Base-by-base conservation (phyloP, 192 early-diverging fungal species). In the Mycoemilia scoparia region DNA sequence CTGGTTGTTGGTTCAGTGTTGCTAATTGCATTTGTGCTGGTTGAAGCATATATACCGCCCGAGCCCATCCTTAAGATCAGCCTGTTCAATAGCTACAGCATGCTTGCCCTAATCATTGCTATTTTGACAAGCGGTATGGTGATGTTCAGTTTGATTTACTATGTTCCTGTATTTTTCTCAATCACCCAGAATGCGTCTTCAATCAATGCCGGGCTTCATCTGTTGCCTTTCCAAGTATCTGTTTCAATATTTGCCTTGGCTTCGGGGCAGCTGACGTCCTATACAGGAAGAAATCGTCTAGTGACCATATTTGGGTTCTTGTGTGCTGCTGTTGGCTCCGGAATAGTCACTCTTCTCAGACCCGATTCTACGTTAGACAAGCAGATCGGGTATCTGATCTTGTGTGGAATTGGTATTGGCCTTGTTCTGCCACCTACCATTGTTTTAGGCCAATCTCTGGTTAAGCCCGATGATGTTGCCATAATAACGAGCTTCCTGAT, bases 151-250 rank as follows among this genome's bases (percentile, higher is more conserved):
- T 64, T 63, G 0, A 39, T 67, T 2, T 79, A 67, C 32, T 77
- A 66, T 41, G 35, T 69, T 13, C 76, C 79, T 21, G 35, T 78
- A 12, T 74, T 58, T 22, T 82, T 67, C 45, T 69, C 61, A 40
- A 48, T 84, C 27, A 78, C 82, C 12, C 52, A 66, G 29, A 73
- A 74, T 37, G 47, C 66, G 14, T 47, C 71, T 24, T 73, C 90
- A 3, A 79, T 78, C 6, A 7, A 44, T 2, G 60, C 78, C 8
- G 84, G 85, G 14, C 34, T 95, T 17, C 62, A 78, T 31, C 48
- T 76, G 29, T 50, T 95, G 28, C 82, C 87, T 1, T 46, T 82
- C n/a, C 68, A 87, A 23, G 37, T 84, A 21, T 63, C 65, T 22
- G 47, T 77, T n/a, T 69, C 74, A 19, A 14, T 81, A 18, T 38